A percentile compares a stretch with the other conserved stretches of the same genome.
Conservation (phyloP, 2,329 filamentous ascomycete species). For the Ophiocordyceps unilateralis region DNA sequence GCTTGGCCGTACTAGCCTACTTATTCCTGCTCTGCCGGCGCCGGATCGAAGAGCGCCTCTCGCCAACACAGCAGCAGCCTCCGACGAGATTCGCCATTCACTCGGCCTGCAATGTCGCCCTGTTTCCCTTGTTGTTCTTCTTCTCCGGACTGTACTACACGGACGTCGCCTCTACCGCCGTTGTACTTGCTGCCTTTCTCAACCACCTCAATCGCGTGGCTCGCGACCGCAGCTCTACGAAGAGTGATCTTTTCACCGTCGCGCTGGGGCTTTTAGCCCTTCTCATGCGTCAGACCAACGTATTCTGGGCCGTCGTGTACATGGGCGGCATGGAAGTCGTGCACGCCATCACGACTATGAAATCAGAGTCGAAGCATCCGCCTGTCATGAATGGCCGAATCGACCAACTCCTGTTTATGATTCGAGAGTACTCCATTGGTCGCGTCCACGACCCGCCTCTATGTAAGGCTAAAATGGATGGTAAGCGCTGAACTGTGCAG, state of each 20-base stretch:
- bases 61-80: constrained; percentile 2
- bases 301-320: constrained; percentile 83
- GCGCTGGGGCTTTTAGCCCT: constrained; percentile 48
- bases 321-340: constrained; percentile 45
- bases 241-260: constrained; percentile 27
- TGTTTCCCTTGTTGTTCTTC: constrained; percentile 89
- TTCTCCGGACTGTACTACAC: constrained; percentile 94
- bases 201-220: constrained; percentile 31
- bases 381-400: constrained; percentile 14
- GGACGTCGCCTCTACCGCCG: constrained; percentile 65
- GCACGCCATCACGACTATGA: constrained; percentile 29
- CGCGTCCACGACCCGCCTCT: constrained; percentile 38
- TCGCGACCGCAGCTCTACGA: constrained; percentile 11
- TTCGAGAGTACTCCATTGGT: constrained; percentile 28
- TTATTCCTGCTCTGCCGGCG: constrained; percentile 34
- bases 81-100: constrained; percentile 31
- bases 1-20: constrained; percentile 20
- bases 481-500: constrained; percentile 15
- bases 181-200: constrained; percentile 54
- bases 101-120: constrained; percentile 58
- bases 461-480: constrained; percentile 27
- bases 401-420: constrained; percentile 20
- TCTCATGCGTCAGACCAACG: constrained; percentile 80
- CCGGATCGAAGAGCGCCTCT: constrained; percentile 28
- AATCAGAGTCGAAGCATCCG: constrained; percentile 11